These are phyloP conservation scores for Phytopythium vexans DNA, from an alignment of 352 stramenopile species.

Conservation along the genomic window DNA sequence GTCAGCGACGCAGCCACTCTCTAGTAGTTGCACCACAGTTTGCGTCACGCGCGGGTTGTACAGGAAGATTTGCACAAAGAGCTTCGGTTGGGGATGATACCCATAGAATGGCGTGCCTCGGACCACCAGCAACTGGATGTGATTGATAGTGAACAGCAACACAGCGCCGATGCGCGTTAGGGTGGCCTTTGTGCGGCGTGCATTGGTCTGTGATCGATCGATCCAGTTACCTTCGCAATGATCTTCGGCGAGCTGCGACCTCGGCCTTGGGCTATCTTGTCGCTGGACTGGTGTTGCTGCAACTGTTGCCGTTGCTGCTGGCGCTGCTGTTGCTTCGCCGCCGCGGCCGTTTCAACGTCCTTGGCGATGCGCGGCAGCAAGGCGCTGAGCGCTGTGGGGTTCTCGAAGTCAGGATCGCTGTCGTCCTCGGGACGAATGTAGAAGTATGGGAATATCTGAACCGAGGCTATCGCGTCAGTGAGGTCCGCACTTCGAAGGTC, in stretches of 20 bases:
- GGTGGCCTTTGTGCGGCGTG: neutral
- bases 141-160: neutral
- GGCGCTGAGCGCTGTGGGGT: constrained; percentile 42
- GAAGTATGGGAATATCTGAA: constrained; percentile 85
- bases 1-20: constrained; percentile 73
- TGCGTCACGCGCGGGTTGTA: constrained; percentile 73
- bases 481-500: neutral
- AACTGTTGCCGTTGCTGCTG: constrained; percentile 6
- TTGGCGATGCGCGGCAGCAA: constrained; percentile 68
- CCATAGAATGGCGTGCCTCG: constrained; percentile 89
- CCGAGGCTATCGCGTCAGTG: too few species aligned
- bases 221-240: constrained; percentile 61
- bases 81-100: constrained; percentile 63
- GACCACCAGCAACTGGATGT: constrained; percentile 75
- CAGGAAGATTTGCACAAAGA: constrained; percentile 89
- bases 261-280: neutral
- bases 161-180: neutral
- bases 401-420: constrained; percentile 56
- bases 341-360: constrained; percentile 63
- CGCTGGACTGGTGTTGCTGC: constrained; percentile 8
- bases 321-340: constrained; percentile 39
- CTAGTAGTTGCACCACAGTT: constrained; percentile 77
- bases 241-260: constrained; percentile 20
- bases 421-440: constrained; percentile 78
- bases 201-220: neutral